Conservation (phyloP, 2,329 filamentous ascomycete species). For the Coleophoma crateriformis region DNA sequence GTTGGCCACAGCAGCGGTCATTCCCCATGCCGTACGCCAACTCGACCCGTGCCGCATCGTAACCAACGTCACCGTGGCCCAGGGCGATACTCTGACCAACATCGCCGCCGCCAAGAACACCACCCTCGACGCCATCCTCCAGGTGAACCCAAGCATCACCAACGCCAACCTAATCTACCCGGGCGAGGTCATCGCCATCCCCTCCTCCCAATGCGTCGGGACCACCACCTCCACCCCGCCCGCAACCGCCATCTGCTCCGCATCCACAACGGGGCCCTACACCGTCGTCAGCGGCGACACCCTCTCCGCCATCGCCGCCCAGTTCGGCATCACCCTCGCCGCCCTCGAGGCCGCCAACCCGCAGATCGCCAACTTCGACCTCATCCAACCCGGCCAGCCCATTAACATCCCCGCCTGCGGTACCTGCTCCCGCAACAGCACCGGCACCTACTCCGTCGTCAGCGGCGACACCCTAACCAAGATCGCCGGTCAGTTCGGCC, state of each 20-base stretch:
- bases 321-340: constrained; percentile 1
- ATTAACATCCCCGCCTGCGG: not conserved
- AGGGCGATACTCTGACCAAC: not conserved
- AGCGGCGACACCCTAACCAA: not conserved
- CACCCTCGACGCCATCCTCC: not conserved
- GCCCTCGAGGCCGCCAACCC: constrained; percentile 2
- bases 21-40: not conserved
- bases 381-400: not conserved
- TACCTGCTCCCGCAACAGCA: not conserved
- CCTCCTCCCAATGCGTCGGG: not conserved
- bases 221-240: too few species aligned
- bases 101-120: not conserved
- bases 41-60: not conserved
- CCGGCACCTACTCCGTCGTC: constrained; percentile 1
- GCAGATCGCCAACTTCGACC: constrained; percentile 2
- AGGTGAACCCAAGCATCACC: not conserved
- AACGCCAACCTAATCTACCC: not conserved
- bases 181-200: not conserved
- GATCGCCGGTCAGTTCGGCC: constrained; percentile 1
- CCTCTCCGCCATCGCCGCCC: not conserved
- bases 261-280: not conserved
- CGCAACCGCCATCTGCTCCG: not conserved
- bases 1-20: not conserved
- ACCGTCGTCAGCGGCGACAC: constrained; percentile 2
- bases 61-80: not conserved